Evolutionary conservation across 1,284 basidiomycete genomes (phyloP), one percentile per base, ranked within the genome.

Genomic region (Moesziomyces parantarcticus): DNA sequence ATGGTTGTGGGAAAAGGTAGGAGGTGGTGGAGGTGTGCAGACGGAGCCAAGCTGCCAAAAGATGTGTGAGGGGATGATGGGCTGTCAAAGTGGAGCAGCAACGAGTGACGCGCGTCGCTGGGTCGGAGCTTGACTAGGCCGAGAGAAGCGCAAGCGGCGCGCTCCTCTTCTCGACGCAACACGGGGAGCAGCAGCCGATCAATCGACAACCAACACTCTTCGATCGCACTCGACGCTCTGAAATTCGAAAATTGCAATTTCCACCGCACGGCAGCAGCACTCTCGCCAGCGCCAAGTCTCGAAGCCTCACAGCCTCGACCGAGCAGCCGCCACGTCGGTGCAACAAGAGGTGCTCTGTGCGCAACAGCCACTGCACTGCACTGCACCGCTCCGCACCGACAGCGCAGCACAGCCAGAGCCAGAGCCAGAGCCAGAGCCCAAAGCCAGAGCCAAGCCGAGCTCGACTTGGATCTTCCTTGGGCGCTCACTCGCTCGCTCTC

Each of bases 91-190:
- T 67, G 64, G 64, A 67, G 62, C 61, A 58, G 45, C 61, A 58
- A 39, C n/a, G 41, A 46, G 61, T 61, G 65, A 62, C 65, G 65
- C 65, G 65, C 65, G 65, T 68, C 65, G 43, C 43, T 53, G 49
- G 13, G 16, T 10, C 3, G 13, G 13, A n/a, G 7, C 34, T 41
- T 42, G 41, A 46, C 58, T 61, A 39, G 65, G 65, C 65, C 65
- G 50, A 68, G 47, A 68, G 21, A 58, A 11, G 26, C n/a, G n/a
- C n/a, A n/a, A n/a, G n/a, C n/a, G n/a, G n/a, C n/a, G n/a, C n/a
- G n/a, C n/a, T n/a, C n/a, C n/a, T n/a, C n/a, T n/a, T n/a, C n/a
- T n/a, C n/a, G n/a, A n/a, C n/a, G n/a, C n/a, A n/a, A n/a, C n/a
- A n/a, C n/a, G n/a, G n/a, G n/a, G n/a, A n/a, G n/a, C n/a, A n/a